These are phyloP conservation scores for Nemania sp. DNA, from an alignment of 2,329 filamentous ascomycete genomes.

Conservation along the genomic window DNA sequence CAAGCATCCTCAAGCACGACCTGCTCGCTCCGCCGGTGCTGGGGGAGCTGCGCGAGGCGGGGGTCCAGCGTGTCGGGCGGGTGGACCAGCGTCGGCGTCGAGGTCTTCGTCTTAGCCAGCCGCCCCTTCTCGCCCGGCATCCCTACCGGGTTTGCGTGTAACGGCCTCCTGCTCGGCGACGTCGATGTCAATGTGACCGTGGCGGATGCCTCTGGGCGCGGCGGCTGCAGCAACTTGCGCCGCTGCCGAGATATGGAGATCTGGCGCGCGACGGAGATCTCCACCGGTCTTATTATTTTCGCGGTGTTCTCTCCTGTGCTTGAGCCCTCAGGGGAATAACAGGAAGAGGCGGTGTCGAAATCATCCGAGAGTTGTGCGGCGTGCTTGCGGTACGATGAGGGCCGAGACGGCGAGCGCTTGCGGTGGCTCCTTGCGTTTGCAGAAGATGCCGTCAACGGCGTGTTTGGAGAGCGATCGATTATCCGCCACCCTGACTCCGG, in stretches of 20 bases:
- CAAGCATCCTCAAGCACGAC: conserved; percentile 55
- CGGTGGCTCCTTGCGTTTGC: conserved; percentile 32
- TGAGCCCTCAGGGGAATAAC: conserved; percentile 32
- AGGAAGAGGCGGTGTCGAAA: conserved; percentile 46
- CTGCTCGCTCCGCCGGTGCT: conserved; percentile 57
- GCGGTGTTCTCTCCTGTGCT: neutral
- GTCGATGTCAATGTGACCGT: conserved; percentile 9
- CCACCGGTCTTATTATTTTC: conserved; percentile 56
- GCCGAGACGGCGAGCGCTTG: conserved; percentile 39
- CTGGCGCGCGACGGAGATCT: conserved; percentile 70
- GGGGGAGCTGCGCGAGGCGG: conserved; percentile 38
- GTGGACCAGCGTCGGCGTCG: conserved; percentile 53
- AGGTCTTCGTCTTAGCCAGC: conserved; percentile 47
- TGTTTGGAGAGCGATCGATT: conserved; percentile 46
- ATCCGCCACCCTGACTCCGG: conserved; percentile 54
- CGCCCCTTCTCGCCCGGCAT: conserved; percentile 40
- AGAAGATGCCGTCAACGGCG: conserved; percentile 39
- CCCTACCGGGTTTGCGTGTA: conserved; percentile 12
- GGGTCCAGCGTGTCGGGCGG: conserved; percentile 42
- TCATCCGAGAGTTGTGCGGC: conserved; percentile 42
- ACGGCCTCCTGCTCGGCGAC: conserved; percentile 8
- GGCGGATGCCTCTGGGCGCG: conserved; percentile 44
- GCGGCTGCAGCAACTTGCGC: conserved; percentile 60
- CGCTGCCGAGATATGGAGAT: conserved; percentile 69
- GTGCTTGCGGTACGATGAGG: conserved; percentile 43